Conservation (phyloP, 768 basidiomycete genomes). For the Tubosaeta sp. region DNA sequence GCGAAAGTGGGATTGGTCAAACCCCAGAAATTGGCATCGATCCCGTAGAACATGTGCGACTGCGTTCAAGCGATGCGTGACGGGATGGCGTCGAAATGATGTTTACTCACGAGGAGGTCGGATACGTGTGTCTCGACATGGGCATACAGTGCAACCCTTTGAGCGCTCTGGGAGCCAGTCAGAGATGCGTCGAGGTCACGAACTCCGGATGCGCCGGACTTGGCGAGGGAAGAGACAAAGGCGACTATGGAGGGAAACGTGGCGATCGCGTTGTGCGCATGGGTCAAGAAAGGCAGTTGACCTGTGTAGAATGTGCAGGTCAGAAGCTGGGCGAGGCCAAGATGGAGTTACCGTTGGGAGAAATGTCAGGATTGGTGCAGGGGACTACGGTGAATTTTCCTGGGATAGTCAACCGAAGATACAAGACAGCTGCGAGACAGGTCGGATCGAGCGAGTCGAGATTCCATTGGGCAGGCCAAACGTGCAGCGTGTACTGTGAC, state of each 20-base stretch:
- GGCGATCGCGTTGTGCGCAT: conserved; percentile 48
- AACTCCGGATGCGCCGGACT: conserved; percentile 26
- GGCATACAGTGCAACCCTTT: conserved; percentile 57
- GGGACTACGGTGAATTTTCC: conserved; percentile 61
- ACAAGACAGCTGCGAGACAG: conserved; percentile 61
- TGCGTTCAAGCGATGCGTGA: conserved; percentile 26
- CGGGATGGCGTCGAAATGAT: neutral
- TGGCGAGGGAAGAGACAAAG: conserved; percentile 53
- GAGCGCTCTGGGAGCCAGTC: conserved; percentile 43
- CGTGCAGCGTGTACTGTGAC: conserved; percentile 38
- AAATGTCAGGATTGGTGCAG: conserved; percentile 65
- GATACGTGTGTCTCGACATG: conserved; percentile 66
- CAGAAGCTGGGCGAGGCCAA: neutral
- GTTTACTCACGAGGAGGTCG: conserved; percentile 59
- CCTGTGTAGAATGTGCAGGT: conserved; percentile 39
- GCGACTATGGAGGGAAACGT: conserved; percentile 59
- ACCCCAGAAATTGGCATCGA: conserved; percentile 56
- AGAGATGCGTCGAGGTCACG: conserved; percentile 49
- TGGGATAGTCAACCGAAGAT: conserved; percentile 65
- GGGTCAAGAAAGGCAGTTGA: conserved; percentile 65
- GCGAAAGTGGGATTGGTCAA: conserved; percentile 54
- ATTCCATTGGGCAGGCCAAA: conserved; percentile 68
- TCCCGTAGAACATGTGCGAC: conserved; percentile 63
- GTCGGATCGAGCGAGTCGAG: conserved; percentile 64
- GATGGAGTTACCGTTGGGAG: conserved; percentile 60